Conservation (phyloP, 2,329 filamentous ascomycete genomes). For the Fusarium sterilihyphosum region DNA sequence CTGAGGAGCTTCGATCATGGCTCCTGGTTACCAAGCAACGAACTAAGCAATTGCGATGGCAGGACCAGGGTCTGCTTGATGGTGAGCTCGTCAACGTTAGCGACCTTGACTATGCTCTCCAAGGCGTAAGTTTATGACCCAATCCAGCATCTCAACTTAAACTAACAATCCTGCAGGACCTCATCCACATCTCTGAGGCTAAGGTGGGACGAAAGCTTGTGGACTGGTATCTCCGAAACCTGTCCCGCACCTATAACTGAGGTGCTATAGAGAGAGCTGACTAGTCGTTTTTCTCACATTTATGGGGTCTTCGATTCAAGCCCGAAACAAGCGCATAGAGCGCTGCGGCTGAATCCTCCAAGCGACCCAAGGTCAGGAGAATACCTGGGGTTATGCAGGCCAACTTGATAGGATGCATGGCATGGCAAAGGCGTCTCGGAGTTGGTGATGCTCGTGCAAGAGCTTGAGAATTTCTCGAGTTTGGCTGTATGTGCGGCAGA, state of each 20-base stretch:
- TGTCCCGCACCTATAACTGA: slow-evolving; percentile 87
- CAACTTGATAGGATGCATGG: slow-evolving; percentile 50
- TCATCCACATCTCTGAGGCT: slow-evolving; percentile 98
- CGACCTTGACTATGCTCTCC: slow-evolving; percentile 96
- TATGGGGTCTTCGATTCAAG: slow-evolving; percentile 26
- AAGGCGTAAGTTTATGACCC: slow-evolving; percentile 73
- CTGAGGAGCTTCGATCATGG: slow-evolving; percentile 95
- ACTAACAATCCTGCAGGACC: slow-evolving; percentile 65
- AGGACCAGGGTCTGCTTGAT: slow-evolving; percentile 85
- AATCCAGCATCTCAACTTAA: background rate
- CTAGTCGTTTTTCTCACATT: slow-evolving; percentile 40
- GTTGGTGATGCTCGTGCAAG: slow-evolving; percentile 51
- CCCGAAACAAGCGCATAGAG: slow-evolving; percentile 5
- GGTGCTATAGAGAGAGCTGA: slow-evolving; percentile 36
- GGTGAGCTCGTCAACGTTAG: slow-evolving; percentile 93
- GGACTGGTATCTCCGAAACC: slow-evolving; percentile 98
- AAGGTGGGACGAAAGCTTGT: slow-evolving; percentile 98
- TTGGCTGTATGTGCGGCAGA: slow-evolving; percentile 43
- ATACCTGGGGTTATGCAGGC: slow-evolving; percentile 46
- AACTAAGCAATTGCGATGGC: slow-evolving; percentile 95
- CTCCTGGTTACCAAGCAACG: slow-evolving; percentile 98
- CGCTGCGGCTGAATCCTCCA: slow-evolving; percentile 12
- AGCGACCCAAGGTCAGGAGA: slow-evolving; percentile 34
- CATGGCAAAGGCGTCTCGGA: slow-evolving; percentile 56
- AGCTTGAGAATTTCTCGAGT: slow-evolving; percentile 45